Evolutionary conservation across 208 protist genomes (phyloP).

Genomic region (Trichomonas vaginalis): DNA sequence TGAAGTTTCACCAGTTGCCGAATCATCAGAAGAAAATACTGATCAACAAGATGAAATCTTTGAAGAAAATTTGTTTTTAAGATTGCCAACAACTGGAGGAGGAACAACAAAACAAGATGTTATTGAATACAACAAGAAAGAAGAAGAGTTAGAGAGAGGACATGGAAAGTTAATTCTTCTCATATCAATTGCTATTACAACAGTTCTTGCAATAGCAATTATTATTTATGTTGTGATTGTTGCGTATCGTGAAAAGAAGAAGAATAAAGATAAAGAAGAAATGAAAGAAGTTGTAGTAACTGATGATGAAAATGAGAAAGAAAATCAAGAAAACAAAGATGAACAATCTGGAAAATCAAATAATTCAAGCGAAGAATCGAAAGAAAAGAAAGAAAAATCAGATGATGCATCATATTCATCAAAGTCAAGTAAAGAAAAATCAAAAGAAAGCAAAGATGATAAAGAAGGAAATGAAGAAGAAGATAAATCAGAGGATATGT

Average conservation of each 20-base stretch:
- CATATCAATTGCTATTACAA: not conserved
- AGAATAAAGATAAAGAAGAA: not conserved
- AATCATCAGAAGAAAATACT: not conserved
- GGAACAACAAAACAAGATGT: not conserved
- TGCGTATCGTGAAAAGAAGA: not conserved
- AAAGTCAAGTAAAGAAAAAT: constrained; percentile 8
- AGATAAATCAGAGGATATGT: not conserved
- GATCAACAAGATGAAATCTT: not conserved
- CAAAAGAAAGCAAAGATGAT: not conserved
- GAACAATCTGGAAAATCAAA: not conserved
- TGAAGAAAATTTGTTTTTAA: not conserved
- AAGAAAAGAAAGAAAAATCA: constrained; percentile 8
- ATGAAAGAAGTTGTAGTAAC: not conserved
- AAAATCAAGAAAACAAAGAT: not conserved
- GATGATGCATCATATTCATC: not conserved
- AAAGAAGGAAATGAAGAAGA: not conserved
- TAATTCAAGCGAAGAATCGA: not conserved
- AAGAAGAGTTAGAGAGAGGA: not conserved
- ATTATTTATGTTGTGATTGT: not conserved
- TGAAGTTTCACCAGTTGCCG: not conserved
- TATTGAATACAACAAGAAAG: not conserved
- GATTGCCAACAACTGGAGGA: too few relatives aligned
- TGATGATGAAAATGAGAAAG: not conserved
- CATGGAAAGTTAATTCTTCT: not conserved
- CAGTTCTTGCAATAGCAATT: not conserved